These are phyloP conservation scores for Adansonia grandidieri DNA, from an alignment of 441 rosid genomes.

Conservation along the genomic window DNA sequence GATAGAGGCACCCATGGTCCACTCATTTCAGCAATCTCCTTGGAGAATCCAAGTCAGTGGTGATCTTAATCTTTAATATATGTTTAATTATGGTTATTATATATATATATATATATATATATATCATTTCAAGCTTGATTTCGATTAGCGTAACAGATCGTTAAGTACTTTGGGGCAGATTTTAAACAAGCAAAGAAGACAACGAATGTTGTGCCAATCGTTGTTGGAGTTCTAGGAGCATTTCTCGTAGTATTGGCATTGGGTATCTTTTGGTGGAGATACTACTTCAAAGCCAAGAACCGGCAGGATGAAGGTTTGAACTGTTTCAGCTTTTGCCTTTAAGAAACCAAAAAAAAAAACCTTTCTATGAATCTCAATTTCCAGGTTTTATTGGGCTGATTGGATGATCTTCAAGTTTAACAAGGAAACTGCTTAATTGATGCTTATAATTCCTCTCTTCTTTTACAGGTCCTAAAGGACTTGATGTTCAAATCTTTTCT, in stretches of 20 bases:
- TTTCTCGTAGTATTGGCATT: slow-evolving; percentile 21
- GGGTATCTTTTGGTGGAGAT: slow-evolving; percentile 38
- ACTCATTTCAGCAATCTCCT: slow-evolving; percentile 43
- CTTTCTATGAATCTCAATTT: neutral
- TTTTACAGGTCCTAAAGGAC: slow-evolving; percentile 42
- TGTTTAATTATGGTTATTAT: neutral
- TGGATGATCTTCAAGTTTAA: neutral
- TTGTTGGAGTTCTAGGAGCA: slow-evolving; percentile 33
- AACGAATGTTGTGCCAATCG: slow-evolving; percentile 27
- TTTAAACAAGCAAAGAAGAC: slow-evolving; percentile 20
- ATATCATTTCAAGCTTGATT: neutral
- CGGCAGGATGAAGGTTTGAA: slow-evolving; percentile 24
- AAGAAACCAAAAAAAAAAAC: neutral
- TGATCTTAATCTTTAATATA: neutral
- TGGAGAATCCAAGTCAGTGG: slow-evolving; percentile 36
- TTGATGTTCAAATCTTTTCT: slow-evolving; percentile 47
- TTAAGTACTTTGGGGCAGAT: slow-evolving; percentile 32
- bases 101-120: no score
- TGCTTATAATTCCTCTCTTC: slow-evolving; percentile 14
- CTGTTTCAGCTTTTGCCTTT: slow-evolving; percentile 12
- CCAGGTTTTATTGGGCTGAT: neutral
- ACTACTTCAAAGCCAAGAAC: slow-evolving; percentile 26
- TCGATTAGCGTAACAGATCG: neutral
- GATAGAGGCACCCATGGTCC: slow-evolving; percentile 41
- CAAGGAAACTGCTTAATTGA: neutral